Base-by-base conservation (phyloP, 768 basidiomycete species). In the Hebeloma cylindrosporum region DNA sequence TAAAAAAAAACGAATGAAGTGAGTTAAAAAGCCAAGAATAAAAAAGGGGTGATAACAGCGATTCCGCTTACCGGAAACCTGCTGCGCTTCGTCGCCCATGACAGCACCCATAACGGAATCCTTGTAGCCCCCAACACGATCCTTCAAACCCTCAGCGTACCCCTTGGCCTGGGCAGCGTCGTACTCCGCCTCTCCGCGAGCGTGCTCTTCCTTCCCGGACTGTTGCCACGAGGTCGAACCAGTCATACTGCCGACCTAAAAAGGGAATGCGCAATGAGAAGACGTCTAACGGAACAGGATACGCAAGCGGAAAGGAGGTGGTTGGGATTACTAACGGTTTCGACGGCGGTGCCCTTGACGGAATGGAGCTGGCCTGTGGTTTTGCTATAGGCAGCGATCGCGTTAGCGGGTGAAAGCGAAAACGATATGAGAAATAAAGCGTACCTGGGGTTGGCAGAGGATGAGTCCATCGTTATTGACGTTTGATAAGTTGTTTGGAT, bases 171-270 rank as follows among this genome's bases (percentile, higher is more conserved):
- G 68, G 8, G 76, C 76, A 16, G 75, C 73, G 17, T 72, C 70
- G 60, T 67, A 67, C 58, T 77, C 75, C 11, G 68, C 67, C 57
- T 79, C 77, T 34, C 79, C 79, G 28, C 67, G 56, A 2, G 69
- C 70, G 52, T 80, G 80, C 58, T 80, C 77, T 47, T 75, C 49
- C 57, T 73, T 69, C n/a, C 79, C 79, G 4, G 71, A 69, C 16
- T 66, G 53, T 40, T 69, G 59, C 78, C 74, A 78, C 3, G 71
- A 62, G 2, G 55, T 55, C 5, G 70, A 60, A 9, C 77, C 77
- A 7, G 77, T 78, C 7, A 69, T 13, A 52, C 77, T 75, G 17
- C 78, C 79, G 48, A n/a, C n/a, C n/a, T n/a, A n/a, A n/a, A n/a
- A n/a, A n/a, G n/a, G n/a, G n/a, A n/a, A n/a, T n/a, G n/a, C n/a